Evolutionary conservation across 106 monocot genomes (phyloP).

Genomic region (Iris macrosiphon): DNA sequence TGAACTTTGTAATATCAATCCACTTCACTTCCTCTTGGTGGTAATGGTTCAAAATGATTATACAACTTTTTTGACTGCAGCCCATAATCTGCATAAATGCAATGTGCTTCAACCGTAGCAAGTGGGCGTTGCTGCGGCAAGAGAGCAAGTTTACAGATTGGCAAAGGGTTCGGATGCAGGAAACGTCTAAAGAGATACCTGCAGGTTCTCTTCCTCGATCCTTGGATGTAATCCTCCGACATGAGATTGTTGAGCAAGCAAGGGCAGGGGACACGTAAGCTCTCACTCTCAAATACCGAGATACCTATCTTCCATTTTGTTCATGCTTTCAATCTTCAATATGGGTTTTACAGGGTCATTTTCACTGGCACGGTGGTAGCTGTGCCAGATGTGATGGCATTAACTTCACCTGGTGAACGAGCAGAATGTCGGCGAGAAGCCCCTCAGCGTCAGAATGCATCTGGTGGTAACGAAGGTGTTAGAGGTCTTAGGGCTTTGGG

Average conservation of each 20-base stretch:
- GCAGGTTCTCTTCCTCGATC: constrained; percentile 96
- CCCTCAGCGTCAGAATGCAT: constrained; percentile 59
- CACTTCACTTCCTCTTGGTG: no score
- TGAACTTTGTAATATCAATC: no score
- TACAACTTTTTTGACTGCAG: no score
- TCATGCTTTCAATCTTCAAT: not conserved
- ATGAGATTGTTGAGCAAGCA: constrained; percentile 97
- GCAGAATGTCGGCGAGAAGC: constrained; percentile 81
- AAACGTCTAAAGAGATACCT: constrained; percentile 88
- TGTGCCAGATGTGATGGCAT: constrained; percentile 88
- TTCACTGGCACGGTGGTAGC: constrained; percentile 88
- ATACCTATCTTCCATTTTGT: no score
- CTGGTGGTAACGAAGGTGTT: constrained; percentile 77
- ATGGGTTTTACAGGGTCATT: constrained; percentile 71
- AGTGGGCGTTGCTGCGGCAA: constrained; percentile 74
- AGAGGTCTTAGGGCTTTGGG: constrained; percentile 77
- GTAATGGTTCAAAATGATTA: no score
- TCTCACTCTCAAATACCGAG: no score
- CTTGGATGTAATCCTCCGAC: constrained; percentile 86
- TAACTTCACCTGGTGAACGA: constrained; percentile 95
- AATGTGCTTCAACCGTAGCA: constrained; percentile 41
- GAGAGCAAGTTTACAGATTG: constrained; percentile 88
- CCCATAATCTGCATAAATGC: constrained; percentile 74
- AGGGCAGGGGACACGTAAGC: constrained; percentile 98
- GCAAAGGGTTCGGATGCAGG: constrained; percentile 78